Conservation (phyloP, 208 protist genomes). For the Strigomonas culicis region DNA sequence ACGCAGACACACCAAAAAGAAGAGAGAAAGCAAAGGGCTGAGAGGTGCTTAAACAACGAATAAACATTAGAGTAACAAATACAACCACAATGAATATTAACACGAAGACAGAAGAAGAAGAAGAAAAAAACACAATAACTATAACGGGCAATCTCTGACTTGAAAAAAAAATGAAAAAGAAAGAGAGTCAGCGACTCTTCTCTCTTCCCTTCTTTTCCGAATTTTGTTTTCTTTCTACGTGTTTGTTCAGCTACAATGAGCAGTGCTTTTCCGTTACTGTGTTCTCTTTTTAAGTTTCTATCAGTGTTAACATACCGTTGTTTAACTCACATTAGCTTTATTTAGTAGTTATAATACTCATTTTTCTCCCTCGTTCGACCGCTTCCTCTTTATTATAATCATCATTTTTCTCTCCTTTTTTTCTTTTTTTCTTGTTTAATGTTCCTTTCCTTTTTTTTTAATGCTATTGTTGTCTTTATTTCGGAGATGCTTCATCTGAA, state of each 20-base stretch:
- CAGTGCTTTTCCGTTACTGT: no score
- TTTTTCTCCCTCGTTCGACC: no score
- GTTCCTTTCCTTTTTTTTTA: slow-evolving; percentile 12
- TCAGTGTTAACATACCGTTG: no score
- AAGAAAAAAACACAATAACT: slow-evolving; percentile 13
- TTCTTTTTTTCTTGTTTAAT: slow-evolving; percentile 11
- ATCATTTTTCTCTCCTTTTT: slow-evolving; percentile 14
- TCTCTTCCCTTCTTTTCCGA: neutral
- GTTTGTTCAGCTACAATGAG: no score
- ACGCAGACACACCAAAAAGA: no score
- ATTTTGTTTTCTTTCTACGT: neutral
- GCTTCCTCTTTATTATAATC: neutral
- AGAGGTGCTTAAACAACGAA: no score
- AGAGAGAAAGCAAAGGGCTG: no score
- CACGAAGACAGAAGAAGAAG: neutral
- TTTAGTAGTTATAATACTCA: no score
- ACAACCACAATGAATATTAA: neutral
- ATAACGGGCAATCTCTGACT: neutral
- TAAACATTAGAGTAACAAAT: neutral
- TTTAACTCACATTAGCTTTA: no score
- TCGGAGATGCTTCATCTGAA: slow-evolving; percentile 2
- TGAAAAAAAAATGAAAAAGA: neutral
- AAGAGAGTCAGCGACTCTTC: slow-evolving; percentile 1
- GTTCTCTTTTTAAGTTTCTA: no score
- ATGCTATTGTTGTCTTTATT: neutral